Percentiles rank a stretch among this genome's conserved stretches.
These are phyloP conservation scores for Polysphondylium violaceum DNA, from an alignment of 78 protist genomes.

Conservation along the genomic window DNA sequence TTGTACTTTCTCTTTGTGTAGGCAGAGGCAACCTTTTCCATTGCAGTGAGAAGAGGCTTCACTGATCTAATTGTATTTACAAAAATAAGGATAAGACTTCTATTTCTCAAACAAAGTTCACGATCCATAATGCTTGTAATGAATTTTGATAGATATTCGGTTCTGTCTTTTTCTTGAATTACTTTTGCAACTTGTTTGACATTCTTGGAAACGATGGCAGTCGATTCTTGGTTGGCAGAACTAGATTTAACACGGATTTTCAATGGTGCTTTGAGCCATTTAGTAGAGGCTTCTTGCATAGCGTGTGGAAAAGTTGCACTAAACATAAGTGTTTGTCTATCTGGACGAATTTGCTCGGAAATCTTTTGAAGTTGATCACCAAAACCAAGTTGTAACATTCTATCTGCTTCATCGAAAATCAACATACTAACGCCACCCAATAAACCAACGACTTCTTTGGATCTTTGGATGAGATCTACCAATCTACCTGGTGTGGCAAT, in stretches of 20 bases:
- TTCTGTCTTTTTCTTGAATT: constrained; percentile 25
- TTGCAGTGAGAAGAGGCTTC: background rate
- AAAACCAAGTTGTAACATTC: constrained; percentile 98
- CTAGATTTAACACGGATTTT: constrained; percentile 81
- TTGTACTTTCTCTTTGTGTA: constrained; percentile 13
- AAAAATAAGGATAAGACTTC: constrained; percentile 47
- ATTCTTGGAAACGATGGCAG: constrained; percentile 43
- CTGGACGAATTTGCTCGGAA: constrained; percentile 86
- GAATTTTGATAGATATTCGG: constrained; percentile 21
- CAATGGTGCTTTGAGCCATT: constrained; percentile 88
- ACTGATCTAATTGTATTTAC: constrained; percentile 51
- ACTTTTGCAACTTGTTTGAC: constrained; percentile 53
- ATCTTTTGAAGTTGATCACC: constrained; percentile 94
- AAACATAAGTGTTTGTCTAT: constrained; percentile 98
- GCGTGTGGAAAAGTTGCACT: constrained; percentile 99
- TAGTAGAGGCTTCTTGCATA: constrained; percentile 97
- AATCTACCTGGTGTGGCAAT: constrained; percentile 97
- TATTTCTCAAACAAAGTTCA: constrained; percentile 36
- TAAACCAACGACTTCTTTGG: constrained; percentile 78
- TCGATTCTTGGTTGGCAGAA: constrained; percentile 26
- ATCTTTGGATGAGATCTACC: constrained; percentile 94
- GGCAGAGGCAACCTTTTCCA: background rate
- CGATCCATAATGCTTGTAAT: constrained; percentile 4
- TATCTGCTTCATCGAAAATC: constrained; percentile 98
- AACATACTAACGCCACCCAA: constrained; percentile 88